phyloP scores from a whole-genome alignment of 345 rosid genomes.

The Noccaea bulbosa region DNA sequence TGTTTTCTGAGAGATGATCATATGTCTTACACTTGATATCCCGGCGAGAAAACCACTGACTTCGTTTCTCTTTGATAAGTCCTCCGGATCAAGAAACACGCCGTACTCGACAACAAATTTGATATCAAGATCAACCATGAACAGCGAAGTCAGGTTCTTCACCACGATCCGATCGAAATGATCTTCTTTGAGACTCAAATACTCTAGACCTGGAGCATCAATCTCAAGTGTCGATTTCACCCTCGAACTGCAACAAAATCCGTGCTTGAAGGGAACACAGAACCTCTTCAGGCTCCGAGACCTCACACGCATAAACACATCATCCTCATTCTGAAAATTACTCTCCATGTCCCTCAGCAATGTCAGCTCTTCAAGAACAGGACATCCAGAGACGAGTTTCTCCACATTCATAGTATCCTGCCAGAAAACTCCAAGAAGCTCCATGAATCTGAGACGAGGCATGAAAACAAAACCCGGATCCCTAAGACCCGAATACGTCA shows the following conservation, averaged over 20 bases:
- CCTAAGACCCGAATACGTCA: background rate
- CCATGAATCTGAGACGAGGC: constrained; percentile 7
- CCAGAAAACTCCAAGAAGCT: background rate
- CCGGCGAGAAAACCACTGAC: constrained; percentile 11
- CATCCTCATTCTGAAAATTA: too few relatives aligned
- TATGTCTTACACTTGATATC: constrained; percentile 11
- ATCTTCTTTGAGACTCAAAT: constrained; percentile 20
- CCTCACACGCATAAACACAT: background rate
- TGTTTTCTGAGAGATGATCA: constrained; percentile 22
- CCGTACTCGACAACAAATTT: background rate
- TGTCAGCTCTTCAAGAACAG: constrained; percentile 23
- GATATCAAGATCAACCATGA: constrained; percentile 1
- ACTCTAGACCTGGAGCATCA: constrained; percentile 29
- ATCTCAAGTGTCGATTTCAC: constrained; percentile 15
- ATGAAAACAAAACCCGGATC: background rate
- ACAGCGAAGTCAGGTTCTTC: constrained; percentile 20
- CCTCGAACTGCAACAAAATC: background rate
- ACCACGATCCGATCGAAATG: background rate
- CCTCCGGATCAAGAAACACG: background rate
- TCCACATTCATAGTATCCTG: background rate
- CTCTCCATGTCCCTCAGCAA: background rate
- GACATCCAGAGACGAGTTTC: constrained; percentile 16
- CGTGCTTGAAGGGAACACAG: background rate
- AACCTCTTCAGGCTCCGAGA: constrained; percentile 29
- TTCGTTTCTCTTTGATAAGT: constrained; percentile 14